A percentile compares a stretch with the other conserved stretches of the same genome.
phyloP scores from a whole-genome alignment of 139 green algal genomes.

The Chlamydomonas schloesseri region DNA sequence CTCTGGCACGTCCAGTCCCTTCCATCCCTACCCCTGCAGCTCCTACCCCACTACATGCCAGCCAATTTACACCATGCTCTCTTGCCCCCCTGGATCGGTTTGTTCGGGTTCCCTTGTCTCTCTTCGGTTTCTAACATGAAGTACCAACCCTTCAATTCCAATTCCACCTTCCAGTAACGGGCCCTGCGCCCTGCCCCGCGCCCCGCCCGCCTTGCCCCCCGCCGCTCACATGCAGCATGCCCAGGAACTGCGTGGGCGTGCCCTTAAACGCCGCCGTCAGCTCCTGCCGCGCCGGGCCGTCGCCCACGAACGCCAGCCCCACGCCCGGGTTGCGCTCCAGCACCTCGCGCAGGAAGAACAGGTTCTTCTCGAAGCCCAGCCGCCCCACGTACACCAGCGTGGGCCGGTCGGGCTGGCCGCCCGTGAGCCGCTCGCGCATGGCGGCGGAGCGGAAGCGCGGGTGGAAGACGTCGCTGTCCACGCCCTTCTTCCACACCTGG shows the following conservation, averaged over 20 bases:
- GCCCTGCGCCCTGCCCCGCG: no score
- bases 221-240: constrained; percentile 18
- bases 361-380: constrained; percentile 92
- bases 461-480: constrained; percentile 82
- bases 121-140: no score
- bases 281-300: constrained; percentile 80
- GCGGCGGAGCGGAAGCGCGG: constrained; percentile 77
- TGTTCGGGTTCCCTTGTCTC: no score
- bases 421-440: constrained; percentile 81
- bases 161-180: no score
- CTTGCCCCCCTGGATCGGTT: no score
- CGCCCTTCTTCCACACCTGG: constrained; percentile 90
- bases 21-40: no score
- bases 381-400: constrained; percentile 95
- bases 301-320: constrained; percentile 93
- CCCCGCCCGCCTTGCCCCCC: not conserved
- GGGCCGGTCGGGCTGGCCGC: constrained; percentile 76
- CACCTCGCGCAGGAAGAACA: constrained; percentile 80
- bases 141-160: no score
- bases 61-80: no score
- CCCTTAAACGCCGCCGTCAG: constrained; percentile 78
- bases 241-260: constrained; percentile 75
- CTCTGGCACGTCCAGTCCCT: no score
- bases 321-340: constrained; percentile 72
- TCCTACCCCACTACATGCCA: no score